Base-by-base conservation (phyloP, 2,329 filamentous ascomycete genomes). In the Fusarium sp. region DNA sequence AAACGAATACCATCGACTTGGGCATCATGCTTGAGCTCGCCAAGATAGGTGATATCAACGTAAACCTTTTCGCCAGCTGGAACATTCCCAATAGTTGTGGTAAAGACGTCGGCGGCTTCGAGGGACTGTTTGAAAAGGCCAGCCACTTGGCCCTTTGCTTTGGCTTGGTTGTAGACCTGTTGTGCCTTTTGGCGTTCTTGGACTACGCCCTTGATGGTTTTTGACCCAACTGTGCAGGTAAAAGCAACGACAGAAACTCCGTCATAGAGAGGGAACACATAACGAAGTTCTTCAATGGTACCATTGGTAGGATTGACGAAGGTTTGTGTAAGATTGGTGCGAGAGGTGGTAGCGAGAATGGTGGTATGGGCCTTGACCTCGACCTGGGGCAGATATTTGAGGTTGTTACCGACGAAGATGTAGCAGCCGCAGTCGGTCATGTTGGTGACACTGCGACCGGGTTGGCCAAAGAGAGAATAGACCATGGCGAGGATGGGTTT, bases 261-360 rank as follows among this genome's bases (percentile, higher is more conserved):
- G 74, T 93, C 90, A 68, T 90, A 92, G 0, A 94, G 82, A 0
- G 92, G 92, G 66, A 94, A 93, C 0, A 85, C 85, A 75, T 94
- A 94, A 16, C 83, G 82, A 18, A 89, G 84, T 74, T 92, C 79
- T 12, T 78, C 68, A 16, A 80, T 68, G 2, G 66, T 7, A 0
- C 46, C 32, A 0, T 66, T 43, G 3, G 83, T 82, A 0, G 88
- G 84, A 67, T 92, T 93, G 71, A 83, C 77, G 70, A 92, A 93
- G 1, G 81, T 89, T 76, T 93, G 84, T 0, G 79, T 84, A 43
- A 87, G 78, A 2, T 78, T 79, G 12, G 83, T 86, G 28, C 82
- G 79, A 3, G 83, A 83, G 18, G 80, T 85, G 3, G 85, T 86
- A 4, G 88, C 83, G 8, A 88, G 79, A 49, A 93, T 89, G 10